Percentiles rank a stretch among this genome's conserved stretches.
Conservation (phyloP, 139 green algal genomes). For the Coccomyxa sp. region DNA sequence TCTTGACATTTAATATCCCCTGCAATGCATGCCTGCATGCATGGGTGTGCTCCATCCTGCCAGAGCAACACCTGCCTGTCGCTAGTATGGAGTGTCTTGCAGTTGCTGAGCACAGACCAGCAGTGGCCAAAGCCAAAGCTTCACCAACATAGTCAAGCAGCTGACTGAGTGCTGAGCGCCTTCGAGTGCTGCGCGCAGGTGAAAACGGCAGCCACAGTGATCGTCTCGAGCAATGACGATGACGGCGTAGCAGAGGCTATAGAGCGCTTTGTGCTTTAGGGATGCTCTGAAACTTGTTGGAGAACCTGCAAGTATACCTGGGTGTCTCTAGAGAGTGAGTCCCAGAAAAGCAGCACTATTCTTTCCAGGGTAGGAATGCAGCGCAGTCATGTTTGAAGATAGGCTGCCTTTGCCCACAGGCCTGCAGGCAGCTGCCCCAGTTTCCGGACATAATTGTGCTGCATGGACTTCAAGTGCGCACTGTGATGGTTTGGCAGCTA, state of each 20-base stretch:
- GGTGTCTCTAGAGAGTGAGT: too few species aligned
- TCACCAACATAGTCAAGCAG: background rate
- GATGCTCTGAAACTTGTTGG: background rate
- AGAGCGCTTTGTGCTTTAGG: slow-evolving; percentile 77
- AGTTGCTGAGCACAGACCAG: too few species aligned
- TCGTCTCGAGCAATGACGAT: slow-evolving; percentile 75
- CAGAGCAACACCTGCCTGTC: background rate
- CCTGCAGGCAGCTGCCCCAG: too few species aligned
- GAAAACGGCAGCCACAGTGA: slow-evolving; percentile 42
- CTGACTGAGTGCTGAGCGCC: background rate
- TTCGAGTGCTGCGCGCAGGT: slow-evolving; percentile 26
- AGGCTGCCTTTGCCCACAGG: too few species aligned
- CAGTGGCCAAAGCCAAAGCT: too few species aligned
- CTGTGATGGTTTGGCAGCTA: too few species aligned
- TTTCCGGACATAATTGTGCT: too few species aligned
- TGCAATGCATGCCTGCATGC: background rate
- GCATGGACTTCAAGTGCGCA: too few species aligned
- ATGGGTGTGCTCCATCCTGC: background rate
- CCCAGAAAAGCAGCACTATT: too few species aligned
- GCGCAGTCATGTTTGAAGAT: too few species aligned
- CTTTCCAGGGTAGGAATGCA: too few species aligned
- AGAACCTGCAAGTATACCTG: background rate
- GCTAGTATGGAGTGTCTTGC: background rate
- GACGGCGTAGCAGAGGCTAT: slow-evolving; percentile 91
- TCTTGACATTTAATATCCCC: background rate